Evolutionary conservation across 2,329 filamentous ascomycete species (phyloP).

Genomic region (Escovopsis sp.): DNA sequence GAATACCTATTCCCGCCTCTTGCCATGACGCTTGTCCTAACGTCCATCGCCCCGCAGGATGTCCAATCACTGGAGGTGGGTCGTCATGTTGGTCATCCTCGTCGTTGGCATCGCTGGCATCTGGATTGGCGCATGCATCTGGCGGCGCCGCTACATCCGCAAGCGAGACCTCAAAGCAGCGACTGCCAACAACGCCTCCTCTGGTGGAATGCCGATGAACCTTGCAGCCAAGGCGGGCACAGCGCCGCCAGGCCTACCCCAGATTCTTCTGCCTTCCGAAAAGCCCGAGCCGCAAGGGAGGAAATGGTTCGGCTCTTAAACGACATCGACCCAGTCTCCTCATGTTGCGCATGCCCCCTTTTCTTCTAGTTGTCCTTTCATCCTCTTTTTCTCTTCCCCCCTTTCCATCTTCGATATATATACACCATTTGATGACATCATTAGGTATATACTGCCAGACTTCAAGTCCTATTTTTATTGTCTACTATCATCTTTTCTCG

Average conservation of each 20-base stretch:
- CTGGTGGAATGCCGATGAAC: slow-evolving; percentile 11
- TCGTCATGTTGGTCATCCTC: slow-evolving; percentile 66
- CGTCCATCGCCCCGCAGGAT: slow-evolving; percentile 33
- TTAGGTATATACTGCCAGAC: too few species aligned
- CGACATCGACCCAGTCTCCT: background rate
- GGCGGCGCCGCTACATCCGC: slow-evolving; percentile 59
- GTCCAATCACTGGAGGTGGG: slow-evolving; percentile 60
- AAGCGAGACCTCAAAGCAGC: slow-evolving; percentile 40
- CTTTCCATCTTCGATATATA: too few species aligned
- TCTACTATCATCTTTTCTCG: too few species aligned
- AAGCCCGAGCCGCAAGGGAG: slow-evolving; percentile 4
- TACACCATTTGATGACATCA: too few species aligned
- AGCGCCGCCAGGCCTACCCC: background rate
- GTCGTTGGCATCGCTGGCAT: slow-evolving; percentile 52
- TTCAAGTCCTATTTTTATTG: too few species aligned
- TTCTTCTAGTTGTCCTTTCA: too few species aligned
- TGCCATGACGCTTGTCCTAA: background rate
- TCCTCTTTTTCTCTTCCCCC: too few species aligned
- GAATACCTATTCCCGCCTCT: background rate
- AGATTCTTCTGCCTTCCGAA: slow-evolving; percentile 1
- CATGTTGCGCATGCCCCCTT: too few species aligned
- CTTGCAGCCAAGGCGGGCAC: slow-evolving; percentile 5
- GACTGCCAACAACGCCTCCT: slow-evolving; percentile 19
- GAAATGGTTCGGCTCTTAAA: slow-evolving; percentile 1
- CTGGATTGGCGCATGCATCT: slow-evolving; percentile 52